Percentiles rank a stretch among this genome's conserved stretches.
phyloP scores from a whole-genome alignment of 2,329 filamentous ascomycete species.

The Coniosporium tulheliwenetii region DNA sequence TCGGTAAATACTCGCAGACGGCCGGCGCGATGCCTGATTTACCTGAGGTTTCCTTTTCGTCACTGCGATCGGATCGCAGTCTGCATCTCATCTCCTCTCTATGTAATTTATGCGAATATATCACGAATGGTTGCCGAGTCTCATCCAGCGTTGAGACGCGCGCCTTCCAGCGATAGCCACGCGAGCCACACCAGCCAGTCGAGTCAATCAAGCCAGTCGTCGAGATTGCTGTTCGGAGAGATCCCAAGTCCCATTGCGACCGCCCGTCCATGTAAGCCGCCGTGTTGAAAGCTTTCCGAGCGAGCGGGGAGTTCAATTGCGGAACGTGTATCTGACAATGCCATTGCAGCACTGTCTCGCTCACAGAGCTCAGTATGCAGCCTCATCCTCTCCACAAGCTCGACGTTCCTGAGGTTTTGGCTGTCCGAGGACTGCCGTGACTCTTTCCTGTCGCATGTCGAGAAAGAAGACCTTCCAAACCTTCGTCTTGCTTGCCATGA shows the following conservation, averaged over 20 bases:
- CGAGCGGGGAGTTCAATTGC: not conserved
- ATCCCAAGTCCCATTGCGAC: slow-evolving; percentile 27
- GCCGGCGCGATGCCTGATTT: slow-evolving; percentile 14
- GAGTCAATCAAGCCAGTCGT: slow-evolving; percentile 15
- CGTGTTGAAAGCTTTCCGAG: not conserved
- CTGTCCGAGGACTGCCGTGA: slow-evolving; percentile 30
- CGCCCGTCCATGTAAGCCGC: slow-evolving; percentile 14
- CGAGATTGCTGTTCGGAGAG: slow-evolving; percentile 30
- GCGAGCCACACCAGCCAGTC: not conserved
- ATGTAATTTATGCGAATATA: slow-evolving; percentile 3
- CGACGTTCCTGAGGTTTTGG: slow-evolving; percentile 34
- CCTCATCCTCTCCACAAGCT: slow-evolving; percentile 31
- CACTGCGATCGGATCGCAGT: no score
- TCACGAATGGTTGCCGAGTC: slow-evolving; percentile 1
- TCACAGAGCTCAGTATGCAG: slow-evolving; percentile 32
- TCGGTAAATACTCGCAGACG: slow-evolving; percentile 1
- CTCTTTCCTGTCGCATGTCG: slow-evolving; percentile 24
- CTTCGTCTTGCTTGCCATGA: slow-evolving; percentile 54
- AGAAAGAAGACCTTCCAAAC: slow-evolving; percentile 24
- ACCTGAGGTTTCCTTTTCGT: slow-evolving; percentile 12
- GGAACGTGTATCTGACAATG: not conserved
- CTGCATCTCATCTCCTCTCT: slow-evolving; percentile 4
- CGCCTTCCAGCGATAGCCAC: no score
- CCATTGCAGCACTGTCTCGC: slow-evolving; percentile 19
- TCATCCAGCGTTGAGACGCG: not conserved